Base-by-base conservation (phyloP, 169 alveolate genomes). In the Cryptosporidium xiaoi region DNA sequence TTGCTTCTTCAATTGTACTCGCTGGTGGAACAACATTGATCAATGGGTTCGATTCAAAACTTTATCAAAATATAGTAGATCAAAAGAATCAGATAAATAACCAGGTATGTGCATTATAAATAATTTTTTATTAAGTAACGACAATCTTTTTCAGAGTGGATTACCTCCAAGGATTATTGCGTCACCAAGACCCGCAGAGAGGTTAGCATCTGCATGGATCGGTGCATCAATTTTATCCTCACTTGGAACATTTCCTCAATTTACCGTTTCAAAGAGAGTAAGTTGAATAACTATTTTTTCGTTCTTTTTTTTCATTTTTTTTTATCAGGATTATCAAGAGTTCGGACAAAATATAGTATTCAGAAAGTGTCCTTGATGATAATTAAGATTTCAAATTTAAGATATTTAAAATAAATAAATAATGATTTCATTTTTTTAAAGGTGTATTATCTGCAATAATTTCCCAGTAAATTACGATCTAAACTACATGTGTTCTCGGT, bases 171-270 rank as follows among this genome's bases (percentile, higher is more conserved):
- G 71, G 40, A 77, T 77, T 15, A 62, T 77, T 48, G 87, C 87
- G 24, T 77, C 87, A 2, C 87, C 87, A 8, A 53, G 87, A n/a
- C 51, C 87, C 3, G 8, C 62, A 1, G 87, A 77, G 48, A 77
- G 87, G 44, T 48, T 60, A 44, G 56, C 87, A 77, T 56, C 87
- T 12, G 87, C 87, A 56, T 77, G 87, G 87, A 77, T 77, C 27
- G 87, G 87, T 58, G 87, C 87, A 24, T 77, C 87, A 20, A 77
- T 77, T 62, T 64, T 77, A 48, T 77, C 87, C n/a, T 77, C 87
- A 13, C 27, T 77, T 16, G 71, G 71, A 40, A 77, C 87, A 40
- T 77, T 77, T 27, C 65, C 64, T n/a, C 87, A 77, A 77, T 77
- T 77, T 15, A 62, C 87, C 20, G 71, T 77, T 60, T 60, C 77